These are phyloP conservation scores for Verticillium tricorpus DNA, from an alignment of 2,329 filamentous ascomycete species.

Conservation along the genomic window DNA sequence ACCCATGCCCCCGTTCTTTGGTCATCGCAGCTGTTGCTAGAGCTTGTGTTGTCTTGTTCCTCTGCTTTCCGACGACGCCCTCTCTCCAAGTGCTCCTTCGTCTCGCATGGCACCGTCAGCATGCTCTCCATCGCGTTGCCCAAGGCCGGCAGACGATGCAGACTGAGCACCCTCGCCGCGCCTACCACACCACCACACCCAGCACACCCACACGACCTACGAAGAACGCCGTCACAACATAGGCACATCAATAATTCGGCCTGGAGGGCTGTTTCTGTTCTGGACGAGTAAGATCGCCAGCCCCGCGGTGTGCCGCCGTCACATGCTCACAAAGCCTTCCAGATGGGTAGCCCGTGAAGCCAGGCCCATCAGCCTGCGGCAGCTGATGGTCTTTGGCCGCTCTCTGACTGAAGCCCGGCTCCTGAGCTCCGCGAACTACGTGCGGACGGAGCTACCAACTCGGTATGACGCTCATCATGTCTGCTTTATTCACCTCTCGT, in stretches of 20 bases:
- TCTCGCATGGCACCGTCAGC: conserved; percentile 14
- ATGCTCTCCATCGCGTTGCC: conserved; percentile 44
- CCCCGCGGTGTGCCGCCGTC: conserved; percentile 3
- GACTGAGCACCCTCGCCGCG: conserved; percentile 18
- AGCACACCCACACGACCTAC: conserved; percentile 4
- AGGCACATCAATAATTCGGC: conserved; percentile 30
- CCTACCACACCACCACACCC: not conserved
- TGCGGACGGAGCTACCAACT: conserved; percentile 87
- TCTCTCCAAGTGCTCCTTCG: not conserved
- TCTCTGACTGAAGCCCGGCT: conserved; percentile 86
- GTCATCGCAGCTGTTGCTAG: not conserved
- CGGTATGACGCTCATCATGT: conserved; percentile 40
- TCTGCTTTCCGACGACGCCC: not conserved
- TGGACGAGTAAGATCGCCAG: conserved; percentile 53
- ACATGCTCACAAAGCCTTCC: conserved; percentile 13
- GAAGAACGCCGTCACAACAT: conserved; percentile 15
- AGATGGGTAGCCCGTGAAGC: conserved; percentile 94
- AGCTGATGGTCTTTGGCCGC: conserved; percentile 95
- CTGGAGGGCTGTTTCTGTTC: conserved; percentile 60
- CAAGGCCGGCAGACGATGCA: conserved; percentile 36
- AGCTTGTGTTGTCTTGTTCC: not conserved
- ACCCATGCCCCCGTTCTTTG: not conserved
- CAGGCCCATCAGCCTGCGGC: conserved; percentile 90
- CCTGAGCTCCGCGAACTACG: conserved; percentile 94
- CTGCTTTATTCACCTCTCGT: not conserved